A percentile compares a stretch with the other conserved stretches of the same genome.
These are phyloP conservation scores for Talaromyces verruculosus DNA, from an alignment of 2,329 filamentous ascomycete species.

Conservation along the genomic window DNA sequence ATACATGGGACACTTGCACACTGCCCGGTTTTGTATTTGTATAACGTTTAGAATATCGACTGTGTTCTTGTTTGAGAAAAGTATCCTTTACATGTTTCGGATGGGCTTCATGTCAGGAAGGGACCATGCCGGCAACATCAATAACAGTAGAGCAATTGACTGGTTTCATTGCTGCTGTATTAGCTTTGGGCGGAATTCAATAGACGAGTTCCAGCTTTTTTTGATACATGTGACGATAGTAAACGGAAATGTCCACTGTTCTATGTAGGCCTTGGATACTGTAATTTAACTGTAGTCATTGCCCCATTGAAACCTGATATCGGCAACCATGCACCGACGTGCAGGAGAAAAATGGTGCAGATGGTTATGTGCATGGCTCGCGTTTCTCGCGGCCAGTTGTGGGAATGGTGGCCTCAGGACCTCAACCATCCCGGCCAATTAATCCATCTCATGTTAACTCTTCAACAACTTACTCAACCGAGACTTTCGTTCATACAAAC, in stretches of 20 bases:
- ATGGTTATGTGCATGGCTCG: neutral
- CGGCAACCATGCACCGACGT: neutral
- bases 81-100: neutral
- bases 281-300: neutral
- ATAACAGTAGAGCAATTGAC: neutral
- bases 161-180: neutral
- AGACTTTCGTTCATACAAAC: neutral
- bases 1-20: slow-evolving; percentile 1
- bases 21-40: slow-evolving; percentile 7
- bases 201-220: neutral
- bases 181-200: neutral
- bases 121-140: neutral
- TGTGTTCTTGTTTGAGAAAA: neutral
- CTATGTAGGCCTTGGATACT: neutral
- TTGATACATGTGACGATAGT: neutral
- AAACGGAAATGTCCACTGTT: neutral
- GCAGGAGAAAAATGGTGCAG: neutral
- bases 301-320: too few species aligned
- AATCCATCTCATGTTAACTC: neutral
- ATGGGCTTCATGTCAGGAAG: slow-evolving; percentile 1
- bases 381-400: neutral
- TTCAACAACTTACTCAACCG: neutral
- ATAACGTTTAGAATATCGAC: slow-evolving; percentile 2
- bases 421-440: neutral
- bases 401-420: slow-evolving; percentile 4